These are phyloP conservation scores for Cercospora berteroae DNA, from an alignment of 2,329 filamentous ascomycete species.

Conservation along the genomic window DNA sequence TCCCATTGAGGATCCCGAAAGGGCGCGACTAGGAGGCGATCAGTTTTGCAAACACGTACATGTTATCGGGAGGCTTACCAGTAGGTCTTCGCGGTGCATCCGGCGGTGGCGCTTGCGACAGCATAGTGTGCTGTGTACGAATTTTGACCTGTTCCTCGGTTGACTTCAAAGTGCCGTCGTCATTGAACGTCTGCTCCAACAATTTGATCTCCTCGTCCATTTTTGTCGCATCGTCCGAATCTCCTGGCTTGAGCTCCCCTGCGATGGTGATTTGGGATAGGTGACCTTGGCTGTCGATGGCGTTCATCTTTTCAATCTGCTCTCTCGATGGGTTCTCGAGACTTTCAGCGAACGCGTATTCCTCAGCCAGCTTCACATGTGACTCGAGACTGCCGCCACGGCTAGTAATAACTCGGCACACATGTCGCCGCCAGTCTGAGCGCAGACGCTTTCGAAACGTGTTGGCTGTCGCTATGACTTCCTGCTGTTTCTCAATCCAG, in stretches of 20 bases:
- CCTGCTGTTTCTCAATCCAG: constrained; percentile 99
- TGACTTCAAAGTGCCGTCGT: constrained; percentile 30
- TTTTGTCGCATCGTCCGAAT: constrained; percentile 12
- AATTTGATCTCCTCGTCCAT: constrained; percentile 38
- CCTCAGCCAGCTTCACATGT: constrained; percentile 69
- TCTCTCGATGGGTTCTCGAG: constrained; percentile 57
- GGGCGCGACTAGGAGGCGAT: constrained; percentile 38
- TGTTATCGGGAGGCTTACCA: neutral
- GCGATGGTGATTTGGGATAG: constrained; percentile 50
- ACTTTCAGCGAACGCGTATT: constrained; percentile 73
- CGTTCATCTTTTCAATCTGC: constrained; percentile 45
- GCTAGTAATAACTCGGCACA: constrained; percentile 73
- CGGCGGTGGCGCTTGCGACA: constrained; percentile 21
- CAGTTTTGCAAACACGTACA: neutral
- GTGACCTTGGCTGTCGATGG: constrained; percentile 48
- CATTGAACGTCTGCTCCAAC: constrained; percentile 38
- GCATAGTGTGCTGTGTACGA: constrained; percentile 14
- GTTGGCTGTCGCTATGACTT: constrained; percentile 67
- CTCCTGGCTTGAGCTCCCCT: constrained; percentile 42
- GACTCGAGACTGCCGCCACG: constrained; percentile 70
- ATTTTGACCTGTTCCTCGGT: constrained; percentile 25
- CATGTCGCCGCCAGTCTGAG: constrained; percentile 81
- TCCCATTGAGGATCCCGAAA: constrained; percentile 82
- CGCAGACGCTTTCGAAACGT: constrained; percentile 73
- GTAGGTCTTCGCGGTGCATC: constrained; percentile 27